Base-by-base conservation (phyloP, 441 rosid genomes). In the Bocquillonia castaneifolia region DNA sequence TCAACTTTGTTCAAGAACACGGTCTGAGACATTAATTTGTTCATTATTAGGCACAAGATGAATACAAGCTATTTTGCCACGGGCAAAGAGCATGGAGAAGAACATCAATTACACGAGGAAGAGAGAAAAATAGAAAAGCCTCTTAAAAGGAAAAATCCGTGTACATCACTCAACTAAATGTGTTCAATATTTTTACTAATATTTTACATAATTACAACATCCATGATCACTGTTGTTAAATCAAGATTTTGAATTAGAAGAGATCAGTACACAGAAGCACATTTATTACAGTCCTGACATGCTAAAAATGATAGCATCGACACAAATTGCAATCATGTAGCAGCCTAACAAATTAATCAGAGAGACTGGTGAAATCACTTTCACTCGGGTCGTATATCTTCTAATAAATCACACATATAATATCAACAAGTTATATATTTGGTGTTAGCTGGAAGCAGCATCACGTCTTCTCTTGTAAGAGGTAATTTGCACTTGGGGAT, bases 381-480 rank as follows among this genome's bases (percentile, higher is more conserved):
- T 31, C 63, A 66, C 64, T 31, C 63, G 7, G 42, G 45, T n/a
- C n/a, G n/a, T 67, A 63, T 66, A 61, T 67, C 42, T 64, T 58
- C 73, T 73, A 77, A 55, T 68, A 74, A 70, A 73, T 77, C 69
- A 67, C 65, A 76, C 79, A 78, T 48, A 56, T 52, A 72, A 64
- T 67, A 74, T 74, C 59, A 66, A 76, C 77, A 72, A 66, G 52
- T 31, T 25, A 42, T 63, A 66, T 63, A 29, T 74, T 69, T 69
- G 68, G 67, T 26, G 77, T 73, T 74, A 73, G 75, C 61, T 31
- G 67, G 76, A 74, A 34, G 68, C 63, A 63, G 71, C 63, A 50
- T 57, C 67, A 69, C 42, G 47, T 58, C 74, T 68, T 74, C 75
- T 34, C 48, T 58, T 61, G 23, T 39, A 68, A 23, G 18, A 60